Conservation (phyloP, 169 alveolate species). For the Sarcocystis neurona region DNA sequence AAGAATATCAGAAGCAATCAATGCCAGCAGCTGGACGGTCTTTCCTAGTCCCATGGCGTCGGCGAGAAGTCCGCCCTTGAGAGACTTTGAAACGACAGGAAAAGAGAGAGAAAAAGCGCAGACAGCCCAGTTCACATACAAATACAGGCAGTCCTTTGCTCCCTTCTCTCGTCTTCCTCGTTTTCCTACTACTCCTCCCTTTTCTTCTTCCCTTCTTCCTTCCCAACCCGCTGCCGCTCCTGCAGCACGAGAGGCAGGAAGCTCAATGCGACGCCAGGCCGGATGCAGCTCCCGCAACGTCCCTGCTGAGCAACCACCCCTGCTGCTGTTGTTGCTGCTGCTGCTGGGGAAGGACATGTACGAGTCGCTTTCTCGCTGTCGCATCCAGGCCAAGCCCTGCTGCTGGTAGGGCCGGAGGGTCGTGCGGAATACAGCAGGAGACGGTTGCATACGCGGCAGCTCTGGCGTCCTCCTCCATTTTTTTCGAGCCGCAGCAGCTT, state of each 20-base stretch:
- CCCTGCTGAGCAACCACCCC: not conserved
- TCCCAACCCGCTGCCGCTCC: not conserved
- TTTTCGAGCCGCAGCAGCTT: too few species aligned
- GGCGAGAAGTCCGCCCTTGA: conserved; percentile 88
- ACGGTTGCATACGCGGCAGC: conserved; percentile 31
- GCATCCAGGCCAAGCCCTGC: conserved; percentile 69
- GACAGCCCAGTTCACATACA: conserved; percentile 42
- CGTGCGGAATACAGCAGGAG: conserved; percentile 50
- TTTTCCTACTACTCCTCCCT: not conserved
- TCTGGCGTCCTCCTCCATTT: too few species aligned
- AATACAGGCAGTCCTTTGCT: not conserved
- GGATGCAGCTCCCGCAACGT: not conserved
- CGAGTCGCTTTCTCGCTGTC: conserved; percentile 47
- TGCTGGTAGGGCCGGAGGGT: conserved; percentile 68
- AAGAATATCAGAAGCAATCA: conserved; percentile 41
- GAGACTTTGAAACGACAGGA: conserved; percentile 45
- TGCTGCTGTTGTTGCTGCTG: not conserved
- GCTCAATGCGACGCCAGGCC: conserved; percentile 7
- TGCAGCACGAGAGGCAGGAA: not conserved
- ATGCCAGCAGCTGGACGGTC: conserved; percentile 87
- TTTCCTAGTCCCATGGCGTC: conserved; percentile 99
- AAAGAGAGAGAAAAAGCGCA: conserved; percentile 49
- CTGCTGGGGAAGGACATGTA: not conserved
- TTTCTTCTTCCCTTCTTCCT: not conserved
- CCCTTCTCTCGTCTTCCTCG: not conserved